Evolutionary conservation across 495 filamentous ascomycete genomes (phyloP), one percentile per base, ranked within the genome.

Genomic region (Poronia punctata): DNA sequence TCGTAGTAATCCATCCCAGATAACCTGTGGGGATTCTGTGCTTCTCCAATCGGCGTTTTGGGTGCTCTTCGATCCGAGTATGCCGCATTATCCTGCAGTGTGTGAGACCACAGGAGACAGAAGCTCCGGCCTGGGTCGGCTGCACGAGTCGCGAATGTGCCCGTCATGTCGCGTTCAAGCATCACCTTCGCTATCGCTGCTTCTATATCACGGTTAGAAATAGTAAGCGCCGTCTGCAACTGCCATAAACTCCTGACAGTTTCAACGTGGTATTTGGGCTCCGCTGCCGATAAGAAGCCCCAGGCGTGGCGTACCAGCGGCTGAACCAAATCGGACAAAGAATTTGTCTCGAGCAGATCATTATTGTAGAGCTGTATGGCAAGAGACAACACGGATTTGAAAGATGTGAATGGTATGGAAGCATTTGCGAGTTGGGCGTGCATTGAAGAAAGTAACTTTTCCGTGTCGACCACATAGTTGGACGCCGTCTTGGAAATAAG

Each of bases 211-310:
- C 66, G 62, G 40, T 69, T 74, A 1, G 60, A 59, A 0, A 55
- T 48, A n/a, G 64, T 59, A 7, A 78, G 54, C 7, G 64, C 73
- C 0, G 76, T 76, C 49, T 97, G 86, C 29, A 97, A 64, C 35
- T 84, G 77, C 84, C 89, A 93, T 10, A 97, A 62, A 46, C 79
- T 84, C 35, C 84, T 82, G 32, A 93, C 86, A 23, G 87, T 79
- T 59, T 97, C 90, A 16, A 97, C 87, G 56, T 95, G 92, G 48
- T 89, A 89, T 53, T 93, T 93, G 0, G 88, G 89, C 40, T 80
- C 81, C 14, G 80, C 64, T 16, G 86, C 80, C 0, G 86, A 86
- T 23, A 96, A 66, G 55, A 83, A 88, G 17, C 64, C 48, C 90
- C 90, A 97, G 0, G 89, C 67, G 43, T 78, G 70, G 10, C 66